Evolutionary conservation across 2,329 filamentous ascomycete genomes (phyloP), one percentile per base, ranked within the genome.

Genomic region (Mycosphaerella arachidis): DNA sequence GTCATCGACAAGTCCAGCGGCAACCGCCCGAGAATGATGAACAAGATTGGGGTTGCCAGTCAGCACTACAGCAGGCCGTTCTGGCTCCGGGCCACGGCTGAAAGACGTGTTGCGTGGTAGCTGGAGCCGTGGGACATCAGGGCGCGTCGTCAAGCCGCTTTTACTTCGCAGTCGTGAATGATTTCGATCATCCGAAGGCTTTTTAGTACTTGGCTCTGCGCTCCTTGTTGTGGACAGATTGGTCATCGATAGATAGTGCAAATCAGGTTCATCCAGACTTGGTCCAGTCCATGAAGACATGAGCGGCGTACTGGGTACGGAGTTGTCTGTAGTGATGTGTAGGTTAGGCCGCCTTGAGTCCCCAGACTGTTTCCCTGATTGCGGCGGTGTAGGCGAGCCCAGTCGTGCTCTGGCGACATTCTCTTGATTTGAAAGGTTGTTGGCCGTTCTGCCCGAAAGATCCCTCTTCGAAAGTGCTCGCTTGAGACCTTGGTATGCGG

Each of bases 321-420:
- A 53, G 18, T 58, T 40, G 29, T 58, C 48, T n/a, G 53, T 40
- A 8, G 51, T 37, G n/a, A 33, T 12, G 31, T 45, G 57, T 33
- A 55, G 20, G 20, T 59, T 55, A 12, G 48, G 51, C 24, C 57
- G 52, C 35, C 57, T 55, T 1, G 43, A 31, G 30, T 63, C 62
- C 6, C 54, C 61, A 48, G 43, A 67, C 48, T 58, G 60, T 40
- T 66, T 67, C 31, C 63, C 55, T 9, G 67, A 61, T 27, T 56
- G 60, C 2, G 63, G 59, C 16, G 60, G 56, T n/a, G 61, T 63
- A 5, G 67, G 67, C 10, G 65, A 62, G 30, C 67, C 67, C 40
- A 67, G 60, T 9, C 64, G 61, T 24, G 64, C 61, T 20, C 65
- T 56, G 24, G 67, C 33, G 27, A 64, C 63, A 18, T 67, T 60